These are phyloP conservation scores for Geotrichum reessii DNA, from an alignment of 1,139 yeast species.

Conservation along the genomic window DNA sequence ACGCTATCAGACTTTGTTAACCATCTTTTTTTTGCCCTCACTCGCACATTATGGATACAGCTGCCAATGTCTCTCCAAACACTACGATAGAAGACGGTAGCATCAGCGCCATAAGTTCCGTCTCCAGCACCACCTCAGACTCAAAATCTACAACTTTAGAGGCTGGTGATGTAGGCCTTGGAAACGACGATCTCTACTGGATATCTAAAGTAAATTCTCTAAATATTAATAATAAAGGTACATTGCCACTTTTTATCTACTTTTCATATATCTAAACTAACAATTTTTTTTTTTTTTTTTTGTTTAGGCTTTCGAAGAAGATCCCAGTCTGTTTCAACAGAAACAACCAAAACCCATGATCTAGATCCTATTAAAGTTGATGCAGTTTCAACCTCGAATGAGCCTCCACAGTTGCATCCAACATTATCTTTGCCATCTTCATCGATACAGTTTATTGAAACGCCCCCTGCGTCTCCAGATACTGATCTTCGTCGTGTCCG, in stretches of 20 bases:
- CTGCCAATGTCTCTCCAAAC: background rate
- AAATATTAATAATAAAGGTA: constrained; percentile 7
- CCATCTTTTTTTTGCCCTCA: no score
- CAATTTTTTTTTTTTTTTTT: no score
- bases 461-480: constrained; percentile 1
- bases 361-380: constrained; percentile 10
- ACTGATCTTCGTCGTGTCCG: background rate
- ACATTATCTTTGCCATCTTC: constrained; percentile 16
- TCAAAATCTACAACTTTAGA: background rate
- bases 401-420: constrained; percentile 1
- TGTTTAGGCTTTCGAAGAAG: background rate
- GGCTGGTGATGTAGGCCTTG: background rate
- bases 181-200: constrained; percentile 18
- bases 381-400: constrained; percentile 7
- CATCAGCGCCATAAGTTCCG: background rate
- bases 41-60: no score
- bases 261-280: background rate
- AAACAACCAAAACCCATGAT: background rate
- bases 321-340: background rate
- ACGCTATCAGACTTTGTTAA: no score
- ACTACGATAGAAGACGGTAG: background rate
- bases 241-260: background rate
- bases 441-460: no score
- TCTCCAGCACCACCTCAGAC: background rate
- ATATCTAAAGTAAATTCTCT: constrained; percentile 16